These are phyloP conservation scores for Mycosarcoma mackinlayi DNA, from an alignment of 1,284 basidiomycete species.

Conservation along the genomic window DNA sequence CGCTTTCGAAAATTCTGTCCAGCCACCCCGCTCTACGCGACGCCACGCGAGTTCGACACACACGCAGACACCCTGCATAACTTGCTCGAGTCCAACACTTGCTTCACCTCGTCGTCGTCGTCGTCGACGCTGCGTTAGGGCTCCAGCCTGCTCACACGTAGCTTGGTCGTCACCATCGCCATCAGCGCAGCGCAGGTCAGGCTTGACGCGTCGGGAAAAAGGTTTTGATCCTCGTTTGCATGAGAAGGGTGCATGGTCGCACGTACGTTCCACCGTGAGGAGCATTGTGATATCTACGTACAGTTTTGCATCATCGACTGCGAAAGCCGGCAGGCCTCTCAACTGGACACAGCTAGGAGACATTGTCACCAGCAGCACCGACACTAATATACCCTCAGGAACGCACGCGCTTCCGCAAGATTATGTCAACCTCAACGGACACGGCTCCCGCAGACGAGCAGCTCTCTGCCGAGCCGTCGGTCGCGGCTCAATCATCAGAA, in stretches of 20 bases:
- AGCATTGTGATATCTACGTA: no score
- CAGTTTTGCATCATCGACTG: neutral
- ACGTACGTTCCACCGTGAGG: no score
- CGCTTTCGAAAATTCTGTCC: conserved; percentile 23
- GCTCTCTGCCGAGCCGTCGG: neutral
- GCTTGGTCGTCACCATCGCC: neutral
- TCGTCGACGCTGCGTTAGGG: neutral
- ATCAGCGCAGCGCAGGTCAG: neutral
- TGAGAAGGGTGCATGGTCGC: no score
- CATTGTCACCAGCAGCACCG: neutral
- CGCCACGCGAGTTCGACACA: conserved; percentile 15
- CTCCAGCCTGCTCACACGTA: neutral
- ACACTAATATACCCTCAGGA: neutral
- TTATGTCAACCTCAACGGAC: conserved; percentile 20
- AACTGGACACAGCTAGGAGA: no score
- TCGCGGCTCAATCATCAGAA: neutral
- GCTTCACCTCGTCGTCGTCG: neutral
- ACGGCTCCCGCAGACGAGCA: conserved; percentile 5
- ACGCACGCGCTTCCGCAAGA: neutral
- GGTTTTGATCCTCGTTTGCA: no score
- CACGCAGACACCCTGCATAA: conserved; percentile 16
- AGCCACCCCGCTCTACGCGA: conserved; percentile 28
- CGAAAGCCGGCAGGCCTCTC: neutral
- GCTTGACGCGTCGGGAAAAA: conserved; percentile 8
- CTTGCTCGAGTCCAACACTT: conserved; percentile 31